Base-by-base conservation (phyloP, 345 rosid genomes). In the Cardamine chenopodiifolia region DNA sequence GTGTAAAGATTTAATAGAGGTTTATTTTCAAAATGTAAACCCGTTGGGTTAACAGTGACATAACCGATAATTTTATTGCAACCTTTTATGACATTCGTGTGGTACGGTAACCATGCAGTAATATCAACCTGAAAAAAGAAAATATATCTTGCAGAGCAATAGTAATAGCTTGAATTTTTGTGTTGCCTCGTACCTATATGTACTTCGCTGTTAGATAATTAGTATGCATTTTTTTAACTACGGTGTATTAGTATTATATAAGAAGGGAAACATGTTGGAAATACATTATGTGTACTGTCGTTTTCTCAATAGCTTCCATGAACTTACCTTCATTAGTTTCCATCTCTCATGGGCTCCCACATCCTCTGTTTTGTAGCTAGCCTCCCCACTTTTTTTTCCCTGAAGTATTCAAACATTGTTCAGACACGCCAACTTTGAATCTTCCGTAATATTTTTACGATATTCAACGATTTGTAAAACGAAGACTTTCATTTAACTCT, bases 401-500 rank as follows among this genome's bases (percentile, higher is more conserved):
- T 62, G 31, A 58, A 56, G n/a, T 35, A 65, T 74, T 66, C 60
- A 66, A 48, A 57, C 13, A 13, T 52, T 70, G 25, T 52, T 45
- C 76, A 71, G 37, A 71, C 77, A 57, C 75, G 62, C 77, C 81
- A 78, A 71, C 68, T 78, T 78, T 71, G 81, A 78, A 72, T 66
- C 23, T 78, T 65, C 77, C 22, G 34, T 75, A 23, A 31, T 63
- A 12, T 47, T 55, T 74, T n/a, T 56, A 54, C 29, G 48, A 49
- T 52, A 47, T 59, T 78, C 77, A 71, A 78, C 49, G 57, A 40
- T 59, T 28, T 69, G 35, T 57, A 56, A 39, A 68, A 7, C 23
- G 29, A 70, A 64, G 72, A 77, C 80, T 63, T 77, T 50, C 55
- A 70, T 50, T 66, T 31, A 64, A 57, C 49, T 47, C 49, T 47